phyloP scores from a whole-genome alignment of 2,329 filamentous ascomycete species.

The Talaromyces sp. region DNA sequence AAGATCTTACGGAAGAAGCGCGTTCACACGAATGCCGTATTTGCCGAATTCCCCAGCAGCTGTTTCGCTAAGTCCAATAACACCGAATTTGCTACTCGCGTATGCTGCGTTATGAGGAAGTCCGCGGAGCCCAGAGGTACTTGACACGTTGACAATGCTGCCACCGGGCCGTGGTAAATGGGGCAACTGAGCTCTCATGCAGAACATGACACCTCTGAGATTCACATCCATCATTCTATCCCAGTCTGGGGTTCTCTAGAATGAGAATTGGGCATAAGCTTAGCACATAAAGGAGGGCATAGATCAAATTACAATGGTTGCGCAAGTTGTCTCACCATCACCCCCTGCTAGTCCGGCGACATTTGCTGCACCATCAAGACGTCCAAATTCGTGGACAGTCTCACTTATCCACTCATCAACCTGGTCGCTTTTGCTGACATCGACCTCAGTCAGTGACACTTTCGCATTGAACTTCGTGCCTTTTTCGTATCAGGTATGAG shows the following conservation, averaged over 20 bases:
- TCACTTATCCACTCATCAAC: neutral
- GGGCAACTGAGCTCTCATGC: conserved; percentile 48
- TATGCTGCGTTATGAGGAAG: conserved; percentile 26
- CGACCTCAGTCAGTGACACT: neutral
- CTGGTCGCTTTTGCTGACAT: neutral
- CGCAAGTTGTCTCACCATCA: no score
- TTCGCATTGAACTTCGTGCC: no score
- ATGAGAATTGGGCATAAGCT: conserved; percentile 25
- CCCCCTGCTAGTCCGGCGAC: conserved; percentile 36
- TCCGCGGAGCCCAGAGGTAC: neutral
- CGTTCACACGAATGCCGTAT: no score
- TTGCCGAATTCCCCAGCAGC: conserved; percentile 18
- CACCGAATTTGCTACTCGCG: conserved; percentile 34
- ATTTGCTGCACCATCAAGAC: conserved; percentile 41
- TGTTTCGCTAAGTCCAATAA: conserved; percentile 34
- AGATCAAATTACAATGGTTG: no score
- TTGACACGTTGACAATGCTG: neutral
- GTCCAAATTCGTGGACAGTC: conserved; percentile 21
- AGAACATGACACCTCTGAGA: conserved; percentile 49
- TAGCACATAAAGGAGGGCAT: no score
- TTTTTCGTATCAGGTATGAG: no score
- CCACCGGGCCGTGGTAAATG: conserved; percentile 32
- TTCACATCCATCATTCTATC: conserved; percentile 45
- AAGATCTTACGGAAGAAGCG: no score
- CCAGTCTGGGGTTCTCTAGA: conserved; percentile 43